These are phyloP conservation scores for Penicillium sp. DNA, from an alignment of 2,329 filamentous ascomycete species.

Conservation along the genomic window DNA sequence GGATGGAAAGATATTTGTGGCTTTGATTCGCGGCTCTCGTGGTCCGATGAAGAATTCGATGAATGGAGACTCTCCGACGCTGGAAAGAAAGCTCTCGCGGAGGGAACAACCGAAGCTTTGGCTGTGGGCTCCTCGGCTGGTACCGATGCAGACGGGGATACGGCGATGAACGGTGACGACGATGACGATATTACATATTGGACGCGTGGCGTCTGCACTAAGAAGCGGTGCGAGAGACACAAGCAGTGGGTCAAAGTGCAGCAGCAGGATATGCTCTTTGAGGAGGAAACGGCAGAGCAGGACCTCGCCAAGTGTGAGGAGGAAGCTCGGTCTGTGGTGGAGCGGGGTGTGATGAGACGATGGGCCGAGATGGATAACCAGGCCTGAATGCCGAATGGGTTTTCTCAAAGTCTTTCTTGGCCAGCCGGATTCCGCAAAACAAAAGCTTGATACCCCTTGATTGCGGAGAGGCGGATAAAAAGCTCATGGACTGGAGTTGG, in stretches of 20 bases:
- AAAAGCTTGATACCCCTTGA: conserved; percentile 29
- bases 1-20: conserved; percentile 50
- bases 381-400: not conserved
- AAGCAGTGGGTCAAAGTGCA: conserved; percentile 49
- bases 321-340: conserved; percentile 43
- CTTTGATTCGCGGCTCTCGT: conserved; percentile 46
- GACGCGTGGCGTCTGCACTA: conserved; percentile 45
- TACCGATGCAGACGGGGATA: conserved; percentile 34
- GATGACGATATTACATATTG: conserved; percentile 33
- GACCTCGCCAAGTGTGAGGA: conserved; percentile 41
- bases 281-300: conserved; percentile 39
- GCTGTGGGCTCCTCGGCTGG: conserved; percentile 24
- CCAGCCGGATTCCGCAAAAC: conserved; percentile 1
- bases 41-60: conserved; percentile 49
- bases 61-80: conserved; percentile 43
- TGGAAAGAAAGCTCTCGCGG: conserved; percentile 40
- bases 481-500: conserved; percentile 28
- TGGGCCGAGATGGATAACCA: conserved; percentile 36
- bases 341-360: conserved; percentile 44
- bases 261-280: conserved; percentile 45
- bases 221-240: conserved; percentile 49
- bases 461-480: conserved; percentile 14
- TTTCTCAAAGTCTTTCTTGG: not conserved
- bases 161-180: conserved; percentile 33
- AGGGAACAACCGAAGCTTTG: conserved; percentile 36